Percentiles rank a stretch among this genome's conserved stretches.
These are phyloP conservation scores for Leishmania aethiopica DNA, from an alignment of 208 protist species.

Conservation along the genomic window DNA sequence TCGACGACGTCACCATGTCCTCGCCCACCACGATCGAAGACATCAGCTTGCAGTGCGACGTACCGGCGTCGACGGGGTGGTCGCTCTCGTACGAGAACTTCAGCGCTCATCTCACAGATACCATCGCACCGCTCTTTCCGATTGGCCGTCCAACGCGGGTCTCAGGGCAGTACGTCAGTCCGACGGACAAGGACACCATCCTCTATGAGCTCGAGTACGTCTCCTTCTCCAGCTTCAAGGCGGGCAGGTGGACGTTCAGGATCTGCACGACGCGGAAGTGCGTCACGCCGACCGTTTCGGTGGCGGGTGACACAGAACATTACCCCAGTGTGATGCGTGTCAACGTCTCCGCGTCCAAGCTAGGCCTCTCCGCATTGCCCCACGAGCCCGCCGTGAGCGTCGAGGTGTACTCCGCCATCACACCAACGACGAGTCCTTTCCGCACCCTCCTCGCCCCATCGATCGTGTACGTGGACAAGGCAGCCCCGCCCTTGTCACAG, in stretches of 20 bases:
- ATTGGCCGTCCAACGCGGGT: constrained; percentile 32
- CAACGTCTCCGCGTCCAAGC: constrained; percentile 6
- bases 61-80: constrained; percentile 28
- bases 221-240: constrained; percentile 31
- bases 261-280: constrained; percentile 13
- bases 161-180: constrained; percentile 16
- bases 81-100: constrained; percentile 28
- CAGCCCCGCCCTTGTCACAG: background rate
- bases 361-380: constrained; percentile 4
- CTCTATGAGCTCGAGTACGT: constrained; percentile 30
- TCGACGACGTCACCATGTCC: constrained; percentile 34
- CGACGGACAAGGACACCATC: constrained; percentile 12
- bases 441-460: constrained; percentile 21
- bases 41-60: constrained; percentile 36
- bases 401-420: constrained; percentile 16
- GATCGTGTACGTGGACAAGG: constrained; percentile 12
- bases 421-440: constrained; percentile 24
- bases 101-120: constrained; percentile 24
- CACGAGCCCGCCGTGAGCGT: constrained; percentile 1
- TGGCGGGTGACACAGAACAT: background rate
- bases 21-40: constrained; percentile 20
- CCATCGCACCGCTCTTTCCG: constrained; percentile 32
- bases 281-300: background rate
- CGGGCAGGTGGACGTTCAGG: constrained; percentile 25
- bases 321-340: constrained; percentile 16